Evolutionary conservation across 2,329 filamentous ascomycete genomes (phyloP).

Genomic region (Trichoderma oligosporum): DNA sequence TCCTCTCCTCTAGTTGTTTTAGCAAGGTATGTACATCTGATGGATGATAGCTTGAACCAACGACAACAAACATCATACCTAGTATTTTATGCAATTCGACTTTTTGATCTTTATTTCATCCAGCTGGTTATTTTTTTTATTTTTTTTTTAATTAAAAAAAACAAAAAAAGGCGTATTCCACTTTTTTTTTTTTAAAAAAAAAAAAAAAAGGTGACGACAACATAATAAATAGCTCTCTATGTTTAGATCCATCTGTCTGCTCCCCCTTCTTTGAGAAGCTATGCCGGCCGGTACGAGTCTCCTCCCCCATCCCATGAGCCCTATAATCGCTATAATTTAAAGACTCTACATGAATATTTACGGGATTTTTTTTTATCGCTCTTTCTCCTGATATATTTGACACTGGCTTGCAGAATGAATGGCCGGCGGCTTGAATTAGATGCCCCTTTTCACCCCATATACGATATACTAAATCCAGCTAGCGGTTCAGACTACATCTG

Average conservation of each 20-base stretch:
- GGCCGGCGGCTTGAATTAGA: constrained; percentile 16
- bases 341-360: constrained; percentile 1
- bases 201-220: background rate
- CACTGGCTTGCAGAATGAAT: constrained; percentile 5
- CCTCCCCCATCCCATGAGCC: background rate
- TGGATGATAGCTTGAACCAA: too few species aligned
- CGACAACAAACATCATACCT: too few species aligned
- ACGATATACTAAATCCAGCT: background rate
- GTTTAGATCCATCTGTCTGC: background rate
- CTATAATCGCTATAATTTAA: constrained; percentile 4
- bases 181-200: background rate
- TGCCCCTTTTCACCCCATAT: background rate
- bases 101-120: too few species aligned
- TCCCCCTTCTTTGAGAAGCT: background rate
- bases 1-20: too few species aligned
- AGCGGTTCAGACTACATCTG: constrained; percentile 68
- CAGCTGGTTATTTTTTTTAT: background rate
- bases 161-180: too few species aligned
- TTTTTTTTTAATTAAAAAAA: background rate
- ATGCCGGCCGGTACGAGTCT: background rate
- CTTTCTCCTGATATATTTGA: background rate
- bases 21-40: too few species aligned
- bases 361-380: background rate
- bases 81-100: too few species aligned
- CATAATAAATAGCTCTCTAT: background rate